phyloP scores from a whole-genome alignment of 208 protist genomes.

The Leishmania martiniquensis region DNA sequence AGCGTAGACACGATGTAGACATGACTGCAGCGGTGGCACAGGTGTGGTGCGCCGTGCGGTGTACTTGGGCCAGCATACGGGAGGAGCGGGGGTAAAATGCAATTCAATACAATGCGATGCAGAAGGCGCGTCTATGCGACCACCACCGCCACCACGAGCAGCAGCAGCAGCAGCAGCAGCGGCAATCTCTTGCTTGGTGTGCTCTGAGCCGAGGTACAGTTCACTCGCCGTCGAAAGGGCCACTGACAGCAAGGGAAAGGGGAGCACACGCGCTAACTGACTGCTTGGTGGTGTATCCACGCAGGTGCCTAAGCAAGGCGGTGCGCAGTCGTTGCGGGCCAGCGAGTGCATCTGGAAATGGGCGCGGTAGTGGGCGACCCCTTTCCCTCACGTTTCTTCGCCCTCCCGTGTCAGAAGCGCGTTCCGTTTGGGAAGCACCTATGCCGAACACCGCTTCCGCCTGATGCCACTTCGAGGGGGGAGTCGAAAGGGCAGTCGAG shows the following conservation, averaged over 20 bases:
- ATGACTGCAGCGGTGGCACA: not conserved
- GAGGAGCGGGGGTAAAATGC: not conserved
- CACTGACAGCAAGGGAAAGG: not conserved
- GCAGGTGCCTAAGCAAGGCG: not conserved
- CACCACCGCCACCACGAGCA: not conserved
- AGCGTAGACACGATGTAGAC: not conserved
- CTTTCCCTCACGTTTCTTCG: not conserved
- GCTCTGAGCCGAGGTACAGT: not conserved
- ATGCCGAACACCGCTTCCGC: too few species aligned
- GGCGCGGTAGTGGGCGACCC: too few species aligned
- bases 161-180: not conserved
- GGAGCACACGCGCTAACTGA: not conserved
- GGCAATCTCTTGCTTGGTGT: not conserved
- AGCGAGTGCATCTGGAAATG: too few species aligned
- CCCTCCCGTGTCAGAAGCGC: not conserved
- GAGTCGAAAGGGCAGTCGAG: too few species aligned
- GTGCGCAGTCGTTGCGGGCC: too few species aligned
- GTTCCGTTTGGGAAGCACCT: too few species aligned
- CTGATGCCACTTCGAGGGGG: too few species aligned
- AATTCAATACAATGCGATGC: not conserved
- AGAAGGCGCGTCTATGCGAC: not conserved
- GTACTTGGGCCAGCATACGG: not conserved
- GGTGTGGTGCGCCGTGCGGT: not conserved
- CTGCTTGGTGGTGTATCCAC: not conserved
- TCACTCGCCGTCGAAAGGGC: not conserved